Conservation (phyloP, 768 basidiomycete genomes). For the Cystobasidium onofrii region DNA sequence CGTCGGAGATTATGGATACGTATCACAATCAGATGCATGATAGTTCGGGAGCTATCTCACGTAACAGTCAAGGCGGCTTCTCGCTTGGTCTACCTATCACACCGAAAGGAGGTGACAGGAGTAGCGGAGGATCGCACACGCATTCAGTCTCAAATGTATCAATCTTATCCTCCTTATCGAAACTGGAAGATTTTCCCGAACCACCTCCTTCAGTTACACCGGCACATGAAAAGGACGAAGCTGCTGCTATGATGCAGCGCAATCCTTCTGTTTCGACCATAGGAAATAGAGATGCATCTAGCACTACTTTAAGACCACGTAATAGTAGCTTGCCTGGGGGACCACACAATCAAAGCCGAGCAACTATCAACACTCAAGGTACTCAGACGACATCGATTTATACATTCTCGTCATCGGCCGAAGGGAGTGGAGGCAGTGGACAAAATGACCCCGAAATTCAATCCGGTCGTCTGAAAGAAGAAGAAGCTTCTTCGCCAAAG, state of each 20-base stretch:
- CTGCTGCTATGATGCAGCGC: background rate
- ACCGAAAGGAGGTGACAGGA: background rate
- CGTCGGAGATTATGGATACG: constrained; percentile 8
- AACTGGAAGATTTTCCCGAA: constrained; percentile 16
- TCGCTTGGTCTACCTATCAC: background rate
- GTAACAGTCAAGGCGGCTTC: constrained; percentile 13
- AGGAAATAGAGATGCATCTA: background rate
- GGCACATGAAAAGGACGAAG: background rate
- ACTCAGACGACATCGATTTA: constrained; percentile 7
- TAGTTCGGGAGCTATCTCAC: background rate
- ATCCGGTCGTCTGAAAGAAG: background rate
- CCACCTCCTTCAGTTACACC: constrained; percentile 8
- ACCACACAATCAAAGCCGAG: background rate
- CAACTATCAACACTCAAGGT: background rate
- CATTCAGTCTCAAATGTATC: constrained; percentile 21
- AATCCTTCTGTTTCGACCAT: background rate
- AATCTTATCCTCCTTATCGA: constrained; percentile 1
- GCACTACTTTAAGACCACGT: background rate
- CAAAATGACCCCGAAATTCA: background rate
- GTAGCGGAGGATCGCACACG: constrained; percentile 13
- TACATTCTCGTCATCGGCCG: constrained; percentile 9
- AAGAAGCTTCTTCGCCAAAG: background rate
- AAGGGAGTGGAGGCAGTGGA: background rate
- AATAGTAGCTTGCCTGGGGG: background rate
- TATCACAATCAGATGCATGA: background rate